Evolutionary conservation across 805 yeast species (phyloP), one percentile per base, ranked within the genome.

Genomic region (Candida arabinofermentans): DNA sequence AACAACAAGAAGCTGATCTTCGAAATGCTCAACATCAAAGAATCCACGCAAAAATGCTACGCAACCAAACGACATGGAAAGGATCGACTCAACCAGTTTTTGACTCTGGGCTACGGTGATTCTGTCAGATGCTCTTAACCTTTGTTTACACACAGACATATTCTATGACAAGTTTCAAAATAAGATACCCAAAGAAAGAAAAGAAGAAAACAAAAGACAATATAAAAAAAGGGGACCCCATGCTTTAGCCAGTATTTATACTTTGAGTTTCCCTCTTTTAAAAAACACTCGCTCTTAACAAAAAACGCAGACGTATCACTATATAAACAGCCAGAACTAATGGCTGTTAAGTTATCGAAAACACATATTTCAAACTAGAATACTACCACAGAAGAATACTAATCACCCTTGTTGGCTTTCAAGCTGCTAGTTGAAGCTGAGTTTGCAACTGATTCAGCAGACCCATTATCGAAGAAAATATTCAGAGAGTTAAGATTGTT

Each of bases 21-120:
- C 63, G 53, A 75, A 80, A 50, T 65, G 68, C 10, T 69, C 74
- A 46, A 79, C 83, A 7, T 75, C 75, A 45, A 80, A 79, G 17
- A 80, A 58, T 1, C 81, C 79, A 43, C 85, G 64, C 13, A 79
- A 57, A 49, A 69, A 80, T 2, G 81, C 71, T 22, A 80, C 61
- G 50, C 83, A 77, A 2, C 83, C 80, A 48, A 79, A 64, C 0
- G 81, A 69, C 69, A 76, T 74, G 0, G 68, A 57, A 14, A 79
- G 47, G 58, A 77, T 65, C 2, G 78, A 67, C 39, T 75, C 70
- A 6, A 77, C 62, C 40, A 75, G 55, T 48, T 68, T 69, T 40
- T 70, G 73, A 22, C 77, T 70, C 35, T 56, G 58, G 2, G 41
- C 12, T 2, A 34, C 40, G 0, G 60, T 55, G 21, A 50, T 43